Evolutionary conservation across 176 grass and related monocot genomes (phyloP), one percentile per base, ranked within the genome.

Genomic region (Cenchrus americanus): DNA sequence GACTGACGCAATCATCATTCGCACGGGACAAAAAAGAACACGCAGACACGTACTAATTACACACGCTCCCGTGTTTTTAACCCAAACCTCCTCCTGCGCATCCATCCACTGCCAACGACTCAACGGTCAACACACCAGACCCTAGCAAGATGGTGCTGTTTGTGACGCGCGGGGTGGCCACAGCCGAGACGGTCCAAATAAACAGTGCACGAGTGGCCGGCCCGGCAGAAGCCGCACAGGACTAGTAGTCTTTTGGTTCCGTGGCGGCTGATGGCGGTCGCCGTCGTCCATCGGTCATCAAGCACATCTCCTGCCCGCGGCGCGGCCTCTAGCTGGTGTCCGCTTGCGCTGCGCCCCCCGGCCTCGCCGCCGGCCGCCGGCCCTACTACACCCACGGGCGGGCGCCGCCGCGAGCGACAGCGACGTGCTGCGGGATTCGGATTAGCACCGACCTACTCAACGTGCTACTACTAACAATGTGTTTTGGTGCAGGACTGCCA

Each of bases 401-500:
- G 11, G 12, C 49, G 6, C 53, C 30, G 21, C 8, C 14, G 12
- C 8, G 53, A 0, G 9, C 40, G 66, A 46, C 19, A 47, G 10
- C 42, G 10, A 47, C 11, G 21, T 6, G 44, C 44, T 8, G 5
- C 19, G 40, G 62, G n/a, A n/a, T n/a, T n/a, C 9, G 23, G 10
- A 34, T 34, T 34, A 34, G 32, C 32, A 34, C 32, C 32, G 32
- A 34, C 32, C 32, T 34, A 34, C n/a, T n/a, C n/a, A n/a, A n/a
- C n/a, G n/a, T 34, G 32, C 32, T 34, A 34, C 32, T 34, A 62
- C n/a, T n/a, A n/a, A n/a, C n/a, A n/a, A n/a, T 44, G 4, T 14
- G 1, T 5, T 0, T 30, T 67, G 77, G 26, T 80, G 78, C 79
- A 99, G 96, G 91, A 89, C 0, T 99, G 96, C 43, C 93, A 96